Conservation (phyloP, 202 grass and related monocot genomes). For the Panicum virgatum region DNA sequence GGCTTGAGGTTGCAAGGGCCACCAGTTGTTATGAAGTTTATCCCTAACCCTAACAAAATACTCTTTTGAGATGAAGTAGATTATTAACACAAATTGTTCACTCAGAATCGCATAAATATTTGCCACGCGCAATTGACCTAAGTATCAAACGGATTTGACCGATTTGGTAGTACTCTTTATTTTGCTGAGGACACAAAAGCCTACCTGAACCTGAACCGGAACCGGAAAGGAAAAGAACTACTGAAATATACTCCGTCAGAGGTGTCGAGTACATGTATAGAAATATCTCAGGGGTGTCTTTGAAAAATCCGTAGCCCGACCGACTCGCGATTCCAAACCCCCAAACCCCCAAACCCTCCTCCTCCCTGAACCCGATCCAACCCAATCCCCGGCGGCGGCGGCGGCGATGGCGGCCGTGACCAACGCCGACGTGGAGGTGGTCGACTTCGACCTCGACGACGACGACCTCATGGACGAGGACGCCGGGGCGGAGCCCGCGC, state of each 20-base stretch:
- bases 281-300: not conserved
- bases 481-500: conserved; percentile 30
- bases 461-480: conserved; percentile 87
- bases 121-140: not conserved
- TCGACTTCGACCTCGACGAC: conserved; percentile 70
- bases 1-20: too few species aligned
- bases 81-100: too few species aligned
- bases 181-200: not conserved
- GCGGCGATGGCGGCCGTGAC: conserved; percentile 36
- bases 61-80: too few species aligned
- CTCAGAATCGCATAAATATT: too few species aligned
- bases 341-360: not conserved
- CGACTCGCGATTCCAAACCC: not conserved
- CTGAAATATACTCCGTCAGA: not conserved
- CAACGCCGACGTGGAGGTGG: conserved; percentile 60
- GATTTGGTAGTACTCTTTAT: not conserved
- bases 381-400: not conserved
- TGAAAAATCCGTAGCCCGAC: conserved; percentile 5
- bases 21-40: too few species aligned
- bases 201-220: not conserved
- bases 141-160: not conserved
- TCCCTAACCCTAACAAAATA: too few species aligned
- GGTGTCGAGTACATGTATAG: not conserved
- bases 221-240: not conserved
- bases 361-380: conserved; percentile 10